Evolutionary conservation across 805 yeast genomes (phyloP).

Genomic region (Candida ficus): DNA sequence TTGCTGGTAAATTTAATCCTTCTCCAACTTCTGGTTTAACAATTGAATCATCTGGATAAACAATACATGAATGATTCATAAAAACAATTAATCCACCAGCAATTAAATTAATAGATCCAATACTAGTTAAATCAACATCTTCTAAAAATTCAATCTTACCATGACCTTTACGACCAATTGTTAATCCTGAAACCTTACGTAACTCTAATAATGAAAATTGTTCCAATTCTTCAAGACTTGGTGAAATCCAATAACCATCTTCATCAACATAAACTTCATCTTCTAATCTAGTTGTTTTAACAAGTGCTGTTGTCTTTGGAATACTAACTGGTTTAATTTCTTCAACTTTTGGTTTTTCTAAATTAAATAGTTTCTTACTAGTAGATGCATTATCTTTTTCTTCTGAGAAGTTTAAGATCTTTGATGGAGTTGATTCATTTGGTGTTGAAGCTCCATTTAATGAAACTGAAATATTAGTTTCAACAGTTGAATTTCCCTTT

Average conservation of each 20-base stretch:
- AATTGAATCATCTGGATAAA: slow-evolving; percentile 64
- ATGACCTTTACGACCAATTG: slow-evolving; percentile 66
- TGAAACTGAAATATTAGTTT: no score
- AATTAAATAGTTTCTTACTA: neutral
- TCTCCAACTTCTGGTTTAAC: slow-evolving; percentile 64
- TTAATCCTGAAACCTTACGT: slow-evolving; percentile 56
- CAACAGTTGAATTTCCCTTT: slow-evolving; percentile 6
- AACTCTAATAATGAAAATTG: slow-evolving; percentile 57
- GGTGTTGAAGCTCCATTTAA: neutral
- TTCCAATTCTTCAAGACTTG: slow-evolving; percentile 60
- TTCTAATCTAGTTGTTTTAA: slow-evolving; percentile 5
- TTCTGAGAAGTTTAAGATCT: slow-evolving; percentile 10
- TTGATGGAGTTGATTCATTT: slow-evolving; percentile 8
- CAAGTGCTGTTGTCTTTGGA: neutral
- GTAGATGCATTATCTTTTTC: neutral
- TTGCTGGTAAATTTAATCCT: slow-evolving; percentile 76
- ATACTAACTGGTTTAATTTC: neutral
- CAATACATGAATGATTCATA: slow-evolving; percentile 50
- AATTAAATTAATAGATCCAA: slow-evolving; percentile 55
- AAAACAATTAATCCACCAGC: slow-evolving; percentile 64
- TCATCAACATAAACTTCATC: slow-evolving; percentile 32
- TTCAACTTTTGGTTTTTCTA: slow-evolving; percentile 2
- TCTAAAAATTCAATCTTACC: slow-evolving; percentile 74
- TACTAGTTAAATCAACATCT: slow-evolving; percentile 78
- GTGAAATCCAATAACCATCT: slow-evolving; percentile 85